These are phyloP conservation scores for Gossypium schwendimanii DNA, from an alignment of 441 rosid genomes.

Conservation along the genomic window DNA sequence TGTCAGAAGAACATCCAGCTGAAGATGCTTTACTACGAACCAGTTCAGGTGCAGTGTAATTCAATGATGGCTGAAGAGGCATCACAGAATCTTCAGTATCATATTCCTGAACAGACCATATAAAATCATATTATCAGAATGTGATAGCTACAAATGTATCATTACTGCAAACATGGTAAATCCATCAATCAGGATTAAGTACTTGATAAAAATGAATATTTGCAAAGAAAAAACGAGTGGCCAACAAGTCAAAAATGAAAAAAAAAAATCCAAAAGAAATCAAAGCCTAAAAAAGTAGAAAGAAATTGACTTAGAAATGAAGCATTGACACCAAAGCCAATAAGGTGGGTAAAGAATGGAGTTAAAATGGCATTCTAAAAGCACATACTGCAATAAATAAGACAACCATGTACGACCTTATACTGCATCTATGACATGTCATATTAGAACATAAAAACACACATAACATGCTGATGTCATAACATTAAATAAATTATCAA, in stretches of 20 bases:
- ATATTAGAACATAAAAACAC: neutral
- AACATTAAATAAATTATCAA: constrained; percentile 1
- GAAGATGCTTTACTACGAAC: constrained; percentile 64
- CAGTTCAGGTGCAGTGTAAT: constrained; percentile 94
- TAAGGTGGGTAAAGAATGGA: neutral
- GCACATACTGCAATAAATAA: neutral
- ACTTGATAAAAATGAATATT: neutral
- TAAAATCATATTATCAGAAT: constrained; percentile 11
- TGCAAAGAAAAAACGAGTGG: neutral
- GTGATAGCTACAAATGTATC: constrained; percentile 5
- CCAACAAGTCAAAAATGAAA: neutral
- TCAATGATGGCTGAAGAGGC: constrained; percentile 86
- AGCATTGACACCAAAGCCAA: neutral
- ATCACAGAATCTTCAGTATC: constrained; percentile 86
- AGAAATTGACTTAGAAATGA: neutral
- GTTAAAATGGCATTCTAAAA: neutral
- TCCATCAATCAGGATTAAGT: neutral
- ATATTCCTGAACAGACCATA: constrained; percentile 60
- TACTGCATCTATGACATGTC: neutral
- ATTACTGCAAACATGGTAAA: neutral
- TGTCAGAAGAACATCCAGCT: constrained; percentile 63
- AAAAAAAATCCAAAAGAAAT: neutral
- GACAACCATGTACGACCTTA: neutral
- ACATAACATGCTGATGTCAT: neutral
- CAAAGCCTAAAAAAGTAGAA: neutral